These are phyloP conservation scores for Choiromyces venosus DNA, from an alignment of 495 filamentous ascomycete species.

Conservation along the genomic window DNA sequence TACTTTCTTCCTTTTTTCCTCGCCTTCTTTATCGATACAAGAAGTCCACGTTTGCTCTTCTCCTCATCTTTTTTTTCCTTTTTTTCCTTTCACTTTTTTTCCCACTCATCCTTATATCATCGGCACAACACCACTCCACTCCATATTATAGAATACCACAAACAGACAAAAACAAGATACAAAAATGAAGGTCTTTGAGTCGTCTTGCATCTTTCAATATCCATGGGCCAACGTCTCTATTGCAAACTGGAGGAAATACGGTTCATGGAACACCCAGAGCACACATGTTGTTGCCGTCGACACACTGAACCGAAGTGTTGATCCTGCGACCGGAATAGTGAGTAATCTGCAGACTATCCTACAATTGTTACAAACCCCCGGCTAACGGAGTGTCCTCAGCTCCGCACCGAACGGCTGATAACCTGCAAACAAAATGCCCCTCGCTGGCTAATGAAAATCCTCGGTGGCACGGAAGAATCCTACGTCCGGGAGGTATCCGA, in stretches of 20 bases:
- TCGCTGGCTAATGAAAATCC: conserved; percentile 72
- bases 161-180: neutral
- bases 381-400: conserved; percentile 43
- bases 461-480: conserved; percentile 69
- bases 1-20: neutral
- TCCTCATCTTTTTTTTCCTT: neutral
- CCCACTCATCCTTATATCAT: neutral
- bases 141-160: neutral
- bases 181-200: conserved; percentile 90
- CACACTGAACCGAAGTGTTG: conserved; percentile 75
- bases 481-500: conserved; percentile 93
- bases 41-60: neutral
- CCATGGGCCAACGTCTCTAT: conserved; percentile 98
- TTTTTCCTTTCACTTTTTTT: neutral
- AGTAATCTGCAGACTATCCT: conserved; percentile 40
- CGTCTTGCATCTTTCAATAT: conserved; percentile 83
- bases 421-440: conserved; percentile 87
- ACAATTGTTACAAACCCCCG: neutral
- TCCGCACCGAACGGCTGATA: conserved; percentile 94
- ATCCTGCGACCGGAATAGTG: conserved; percentile 76
- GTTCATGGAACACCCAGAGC: conserved; percentile 93
- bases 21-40: neutral
- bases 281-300: conserved; percentile 93
- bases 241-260: conserved; percentile 99
- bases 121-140: neutral